Base-by-base conservation (phyloP, 306 rosid genomes). In the Acacia confusa region DNA sequence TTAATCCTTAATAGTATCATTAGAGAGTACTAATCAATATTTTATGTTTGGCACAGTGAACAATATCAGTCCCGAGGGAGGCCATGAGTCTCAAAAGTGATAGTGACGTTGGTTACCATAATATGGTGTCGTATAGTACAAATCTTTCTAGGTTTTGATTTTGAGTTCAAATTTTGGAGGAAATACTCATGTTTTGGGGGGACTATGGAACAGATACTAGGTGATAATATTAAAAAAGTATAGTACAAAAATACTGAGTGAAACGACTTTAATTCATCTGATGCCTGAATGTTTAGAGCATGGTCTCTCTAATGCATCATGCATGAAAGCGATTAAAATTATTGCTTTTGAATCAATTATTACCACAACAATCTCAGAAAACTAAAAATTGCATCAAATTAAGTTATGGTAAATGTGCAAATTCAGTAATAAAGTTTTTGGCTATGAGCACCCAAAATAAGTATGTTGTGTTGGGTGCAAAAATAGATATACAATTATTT, bases 201-300 rank as follows among this genome's bases (percentile, higher is more conserved):
- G 7, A 5, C n/a, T n/a, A n/a, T n/a, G 38, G 2, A 0, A 0
- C 0, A 5, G 1, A 7, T 34, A 34, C 7, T 1, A 34, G 0
- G 4, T 34, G 3, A 34, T 34, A 32, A 34, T 34, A 34, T 3
- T 0, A 34, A 34, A 32, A 34, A 3, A 3, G 5, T 34, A 34
- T 34, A 34, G 9, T 19, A 13, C 2, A 15, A 15, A 38, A 28
- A 63, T 5, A 14, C 7, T 4, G 19, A 27, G 36, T 20, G 4
- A 13, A n/a, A 53, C 9, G 2, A 12, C 67, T 5, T 28, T 63
- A 13, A 28, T 55, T 41, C 5, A 5, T 34, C 27, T n/a, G 28
- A 14, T 14, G 6, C 44, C 70, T 4, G 14, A 32, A 10, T 19
- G 16, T 13, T 28, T 64, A 3, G 34, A 1, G 19, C 7, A 9